These are phyloP conservation scores for Ogataea nakhonphanomensis DNA, from an alignment of 805 yeast genomes.

Conservation along the genomic window DNA sequence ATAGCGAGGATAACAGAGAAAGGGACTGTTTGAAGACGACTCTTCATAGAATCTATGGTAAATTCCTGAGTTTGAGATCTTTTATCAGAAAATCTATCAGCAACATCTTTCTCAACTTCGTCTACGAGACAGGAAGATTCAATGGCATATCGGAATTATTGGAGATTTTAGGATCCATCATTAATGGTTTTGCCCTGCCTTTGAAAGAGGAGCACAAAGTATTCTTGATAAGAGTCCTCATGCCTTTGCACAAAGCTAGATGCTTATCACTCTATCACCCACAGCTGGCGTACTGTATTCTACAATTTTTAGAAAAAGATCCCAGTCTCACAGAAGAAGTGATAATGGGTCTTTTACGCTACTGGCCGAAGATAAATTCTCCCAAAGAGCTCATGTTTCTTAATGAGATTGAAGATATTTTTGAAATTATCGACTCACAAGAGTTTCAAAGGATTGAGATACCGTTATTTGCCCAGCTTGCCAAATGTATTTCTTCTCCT, in stretches of 20 bases:
- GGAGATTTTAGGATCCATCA: slow-evolving; percentile 93
- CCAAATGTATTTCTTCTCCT: slow-evolving; percentile 89
- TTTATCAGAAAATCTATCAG: slow-evolving; percentile 88
- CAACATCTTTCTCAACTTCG: slow-evolving; percentile 88
- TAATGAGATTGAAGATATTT: slow-evolving; percentile 93
- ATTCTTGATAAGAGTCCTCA: slow-evolving; percentile 76
- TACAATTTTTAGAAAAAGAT: slow-evolving; percentile 94
- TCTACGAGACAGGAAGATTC: slow-evolving; percentile 92
- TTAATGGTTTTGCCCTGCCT: slow-evolving; percentile 96
- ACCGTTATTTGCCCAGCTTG: slow-evolving; percentile 89
- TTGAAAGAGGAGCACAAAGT: slow-evolving; percentile 95
- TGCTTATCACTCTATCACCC: slow-evolving; percentile 90
- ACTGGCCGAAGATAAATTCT: slow-evolving; percentile 95
- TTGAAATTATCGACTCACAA: slow-evolving; percentile 91
- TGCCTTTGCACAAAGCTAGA: slow-evolving; percentile 91
- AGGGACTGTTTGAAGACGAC: slow-evolving; percentile 94
- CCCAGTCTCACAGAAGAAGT: slow-evolving; percentile 91
- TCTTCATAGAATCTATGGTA: slow-evolving; percentile 92
- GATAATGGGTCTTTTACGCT: slow-evolving; percentile 86
- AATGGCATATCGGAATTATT: slow-evolving; percentile 93
- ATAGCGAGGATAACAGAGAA: slow-evolving; percentile 94
- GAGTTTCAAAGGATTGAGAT: slow-evolving; percentile 91
- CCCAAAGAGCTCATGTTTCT: slow-evolving; percentile 95
- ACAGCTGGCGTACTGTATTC: slow-evolving; percentile 94
- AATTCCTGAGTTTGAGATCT: slow-evolving; percentile 83